These are phyloP conservation scores for Bjerkandera adusta DNA, from an alignment of 1,284 basidiomycete species.

Conservation along the genomic window DNA sequence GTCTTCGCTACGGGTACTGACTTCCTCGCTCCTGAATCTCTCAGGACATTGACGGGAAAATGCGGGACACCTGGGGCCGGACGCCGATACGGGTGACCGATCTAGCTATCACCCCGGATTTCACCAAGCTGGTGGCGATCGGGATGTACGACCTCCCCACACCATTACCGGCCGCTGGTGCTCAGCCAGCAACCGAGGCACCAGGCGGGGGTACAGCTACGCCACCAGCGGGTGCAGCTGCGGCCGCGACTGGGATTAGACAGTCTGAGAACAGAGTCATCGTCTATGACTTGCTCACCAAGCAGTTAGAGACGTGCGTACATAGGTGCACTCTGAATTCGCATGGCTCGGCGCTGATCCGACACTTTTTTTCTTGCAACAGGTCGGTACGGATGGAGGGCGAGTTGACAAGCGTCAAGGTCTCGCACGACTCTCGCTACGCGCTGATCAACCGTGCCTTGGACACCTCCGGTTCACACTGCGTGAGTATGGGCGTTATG, in stretches of 20 bases:
- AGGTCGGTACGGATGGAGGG: slow-evolving; percentile 71
- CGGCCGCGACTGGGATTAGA: slow-evolving; percentile 36
- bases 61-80: slow-evolving; percentile 66
- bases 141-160: slow-evolving; percentile 56
- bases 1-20: slow-evolving; percentile 7
- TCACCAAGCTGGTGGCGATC: slow-evolving; percentile 78
- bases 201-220: slow-evolving; percentile 31
- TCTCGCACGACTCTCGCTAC: slow-evolving; percentile 85
- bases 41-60: slow-evolving; percentile 73
- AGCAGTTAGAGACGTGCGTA: slow-evolving; percentile 61
- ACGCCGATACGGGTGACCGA: slow-evolving; percentile 88
- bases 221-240: slow-evolving; percentile 32
- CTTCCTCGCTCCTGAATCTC: slow-evolving; percentile 11
- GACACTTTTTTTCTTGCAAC: slow-evolving; percentile 11
- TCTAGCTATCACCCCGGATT: slow-evolving; percentile 86
- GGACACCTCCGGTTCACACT: slow-evolving; percentile 48
- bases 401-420: slow-evolving; percentile 85
- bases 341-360: slow-evolving; percentile 7
- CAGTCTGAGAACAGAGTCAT: slow-evolving; percentile 63
- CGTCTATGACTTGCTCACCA: slow-evolving; percentile 71
- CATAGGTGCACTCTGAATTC: slow-evolving; percentile 10
- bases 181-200: slow-evolving; percentile 28
- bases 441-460: slow-evolving; percentile 87
- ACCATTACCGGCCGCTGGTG: slow-evolving; percentile 7
- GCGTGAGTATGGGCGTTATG: slow-evolving; percentile 33